Evolutionary conservation across 2,329 filamentous ascomycete genomes (phyloP), one percentile per base, ranked within the genome.

Genomic region (Myriosclerotinia curreyana): DNA sequence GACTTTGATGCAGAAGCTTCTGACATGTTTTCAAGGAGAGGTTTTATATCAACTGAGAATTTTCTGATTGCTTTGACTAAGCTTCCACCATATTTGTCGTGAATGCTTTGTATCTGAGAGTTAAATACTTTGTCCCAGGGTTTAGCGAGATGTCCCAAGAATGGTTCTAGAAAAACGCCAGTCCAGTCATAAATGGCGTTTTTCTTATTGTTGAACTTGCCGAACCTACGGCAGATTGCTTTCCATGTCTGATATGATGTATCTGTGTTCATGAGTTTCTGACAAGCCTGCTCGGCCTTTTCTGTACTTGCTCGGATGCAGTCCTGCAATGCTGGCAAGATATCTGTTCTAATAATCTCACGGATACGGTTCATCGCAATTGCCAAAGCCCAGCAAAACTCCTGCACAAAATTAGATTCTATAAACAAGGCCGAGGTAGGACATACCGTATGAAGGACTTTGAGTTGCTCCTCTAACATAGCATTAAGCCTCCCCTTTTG

Each of bases 81-180:
- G 0, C 1, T 12, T 6, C 12, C 1, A 36, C 40, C 3, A 17
- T 48, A 58, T 4, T 11, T 5, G 1, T 58, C 28, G 4, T 58
- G 54, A 1, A 48, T 25, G 0, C 2, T 1, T 42, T 36, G 54
- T 28, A 58, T 58, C 17, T 58, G 36, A 0, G 12, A 22, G 2
- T 56, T 56, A 20, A 62, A 56, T 0, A 62, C 51, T 6, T 8
- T 17, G 11, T 62, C 40, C 60, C 60, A 56, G 11, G 51, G 34
- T 2, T 15, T 15, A 6, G 60, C 51, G 5, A 62, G 51, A 7
- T 8, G 5, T 4, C 20, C 15, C 51, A 22, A 17, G 31, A 62
- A 62, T 7, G 51, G 60, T 12, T 55, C 17, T 1, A 42, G 6
- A 9, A 62, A 56, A 3, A 38, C 12, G 0, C 31, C 34, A 22